Base-by-base conservation (phyloP, 73 alveolate genomes). In the Paramecium tetraurelia region DNA sequence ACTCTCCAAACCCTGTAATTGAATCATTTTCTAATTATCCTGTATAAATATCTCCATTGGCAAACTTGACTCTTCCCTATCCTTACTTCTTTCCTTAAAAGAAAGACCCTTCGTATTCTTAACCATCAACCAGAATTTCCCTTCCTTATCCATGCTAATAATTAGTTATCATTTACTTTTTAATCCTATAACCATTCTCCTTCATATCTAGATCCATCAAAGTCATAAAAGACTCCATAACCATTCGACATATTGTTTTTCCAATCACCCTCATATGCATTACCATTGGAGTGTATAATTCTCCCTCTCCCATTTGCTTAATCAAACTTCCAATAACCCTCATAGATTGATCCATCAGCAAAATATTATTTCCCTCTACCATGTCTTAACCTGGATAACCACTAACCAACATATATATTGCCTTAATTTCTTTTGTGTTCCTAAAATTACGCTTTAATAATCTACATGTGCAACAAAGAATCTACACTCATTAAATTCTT, bases 331-430 rank as follows among this genome's bases (percentile, higher is more conserved):
- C 94, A 93, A 29, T 63, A 87, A 0, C 96, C 96, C 58, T 92
- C 92, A 70, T 86, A 93, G 41, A 87, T 68, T 41, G 92, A 87
- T 3, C 96, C 95, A 84, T 93, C 95, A 53, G 92, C 95, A 90
- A 93, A 95, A 18, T 90, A 44, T 88, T 93, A 90, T 24, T 94
- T 95, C 5, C 98, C 98, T 58, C 97, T 72, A 7, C 98, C 98
- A 93, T 94, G 96, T n/a, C 96, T 89, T 80, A 70, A 46, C 4
- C 90, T 59, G 4, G 46, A 35, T 4, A 38, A 21, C 94, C 94
- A 89, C 31, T 89, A 46, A 33, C 94, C 94, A 12, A 59, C 48
- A 46, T 89, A 89, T 4, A 80, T 80, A 24, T 80, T 80, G 5
- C 90, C 90, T 11, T 29, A 59, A 8, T 80, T 80, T 75, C 40